Evolutionary conservation across 176 grass and related monocot species (phyloP).

Genomic region (Puya raimondii): DNA sequence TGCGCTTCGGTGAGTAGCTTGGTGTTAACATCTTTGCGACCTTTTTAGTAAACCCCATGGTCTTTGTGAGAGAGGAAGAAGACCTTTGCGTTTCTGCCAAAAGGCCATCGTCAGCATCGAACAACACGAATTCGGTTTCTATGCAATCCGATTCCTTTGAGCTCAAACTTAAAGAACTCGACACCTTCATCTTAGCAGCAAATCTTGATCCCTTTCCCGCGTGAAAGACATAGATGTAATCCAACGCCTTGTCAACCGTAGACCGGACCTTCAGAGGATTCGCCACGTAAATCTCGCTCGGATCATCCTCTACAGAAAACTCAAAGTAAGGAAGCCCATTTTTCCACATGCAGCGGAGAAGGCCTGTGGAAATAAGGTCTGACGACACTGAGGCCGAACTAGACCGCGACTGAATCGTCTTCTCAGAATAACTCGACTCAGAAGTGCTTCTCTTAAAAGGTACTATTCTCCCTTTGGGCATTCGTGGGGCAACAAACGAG

Average conservation of each 20-base stretch:
- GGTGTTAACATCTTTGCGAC: slow-evolving; percentile 58
- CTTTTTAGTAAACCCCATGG: slow-evolving; percentile 47
- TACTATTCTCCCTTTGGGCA: neutral
- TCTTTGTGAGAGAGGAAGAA: slow-evolving; percentile 29
- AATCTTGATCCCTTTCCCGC: slow-evolving; percentile 31
- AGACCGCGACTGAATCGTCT: slow-evolving; percentile 25
- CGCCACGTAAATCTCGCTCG: slow-evolving; percentile 34
- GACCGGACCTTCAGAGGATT: slow-evolving; percentile 35
- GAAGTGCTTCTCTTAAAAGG: slow-evolving; percentile 14
- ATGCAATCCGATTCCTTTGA: slow-evolving; percentile 20
- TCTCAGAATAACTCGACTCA: slow-evolving; percentile 9
- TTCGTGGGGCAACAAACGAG: slow-evolving; percentile 25
- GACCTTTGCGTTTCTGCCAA: slow-evolving; percentile 32
- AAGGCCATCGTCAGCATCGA: slow-evolving; percentile 53
- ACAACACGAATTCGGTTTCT: slow-evolving; percentile 72
- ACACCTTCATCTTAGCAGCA: slow-evolving; percentile 67
- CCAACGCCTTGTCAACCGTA: slow-evolving; percentile 20
- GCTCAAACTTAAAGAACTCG: slow-evolving; percentile 41
- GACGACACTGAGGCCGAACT: slow-evolving; percentile 11
- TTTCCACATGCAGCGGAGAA: slow-evolving; percentile 60
- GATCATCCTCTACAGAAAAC: slow-evolving; percentile 38
- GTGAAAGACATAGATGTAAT: slow-evolving; percentile 63
- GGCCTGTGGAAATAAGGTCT: slow-evolving; percentile 35
- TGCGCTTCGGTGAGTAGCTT: slow-evolving; percentile 32
- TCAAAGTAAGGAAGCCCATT: slow-evolving; percentile 52